Percentiles rank a stretch among this genome's conserved stretches.
Evolutionary conservation across 2,329 filamentous ascomycete genomes (phyloP).

Genomic region (Huntiella moniliformis): DNA sequence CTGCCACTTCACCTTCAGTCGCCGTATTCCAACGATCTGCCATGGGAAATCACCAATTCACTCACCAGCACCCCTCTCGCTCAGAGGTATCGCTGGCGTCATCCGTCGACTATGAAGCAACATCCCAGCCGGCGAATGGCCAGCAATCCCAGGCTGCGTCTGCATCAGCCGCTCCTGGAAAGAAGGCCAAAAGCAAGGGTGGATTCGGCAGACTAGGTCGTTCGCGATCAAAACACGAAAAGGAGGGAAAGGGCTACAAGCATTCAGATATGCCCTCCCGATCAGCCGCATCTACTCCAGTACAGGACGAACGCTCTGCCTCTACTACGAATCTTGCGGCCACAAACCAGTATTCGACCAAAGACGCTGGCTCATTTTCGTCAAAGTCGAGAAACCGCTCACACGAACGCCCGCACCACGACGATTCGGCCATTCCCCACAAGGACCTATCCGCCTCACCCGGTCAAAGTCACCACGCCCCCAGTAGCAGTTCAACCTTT

Average conservation of each 20-base stretch:
- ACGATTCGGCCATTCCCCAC: slow-evolving; percentile 15
- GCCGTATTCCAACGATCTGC: slow-evolving; percentile 14
- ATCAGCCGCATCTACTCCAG: slow-evolving; percentile 7
- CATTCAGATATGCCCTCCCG: slow-evolving; percentile 1
- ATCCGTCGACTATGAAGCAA: slow-evolving; percentile 27
- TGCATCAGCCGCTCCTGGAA: slow-evolving; percentile 14
- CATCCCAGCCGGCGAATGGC: slow-evolving; percentile 1
- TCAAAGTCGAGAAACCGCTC: slow-evolving; percentile 51
- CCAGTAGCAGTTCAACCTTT: neutral
- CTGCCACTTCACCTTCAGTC: neutral
- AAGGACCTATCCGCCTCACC: neutral
- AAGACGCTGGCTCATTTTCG: slow-evolving; percentile 4
- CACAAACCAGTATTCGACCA: slow-evolving; percentile 1
- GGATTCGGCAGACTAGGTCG: slow-evolving; percentile 32
- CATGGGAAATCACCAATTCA: slow-evolving; percentile 20
- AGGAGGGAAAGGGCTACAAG: slow-evolving; percentile 19
- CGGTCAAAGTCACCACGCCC: slow-evolving; percentile 4
- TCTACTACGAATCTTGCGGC: slow-evolving; percentile 2
- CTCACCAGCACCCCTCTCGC: slow-evolving; percentile 25
- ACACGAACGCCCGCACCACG: slow-evolving; percentile 41
- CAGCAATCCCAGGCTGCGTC: neutral
- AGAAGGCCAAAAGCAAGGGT: slow-evolving; percentile 34
- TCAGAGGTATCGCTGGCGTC: slow-evolving; percentile 35
- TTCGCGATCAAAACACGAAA: slow-evolving; percentile 32
- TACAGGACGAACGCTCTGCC: slow-evolving; percentile 10